A percentile compares a stretch with the other conserved stretches of the same genome.
These are phyloP conservation scores for Trypanosomatidae sp. DNA, from an alignment of 208 protist species.

Conservation along the genomic window DNA sequence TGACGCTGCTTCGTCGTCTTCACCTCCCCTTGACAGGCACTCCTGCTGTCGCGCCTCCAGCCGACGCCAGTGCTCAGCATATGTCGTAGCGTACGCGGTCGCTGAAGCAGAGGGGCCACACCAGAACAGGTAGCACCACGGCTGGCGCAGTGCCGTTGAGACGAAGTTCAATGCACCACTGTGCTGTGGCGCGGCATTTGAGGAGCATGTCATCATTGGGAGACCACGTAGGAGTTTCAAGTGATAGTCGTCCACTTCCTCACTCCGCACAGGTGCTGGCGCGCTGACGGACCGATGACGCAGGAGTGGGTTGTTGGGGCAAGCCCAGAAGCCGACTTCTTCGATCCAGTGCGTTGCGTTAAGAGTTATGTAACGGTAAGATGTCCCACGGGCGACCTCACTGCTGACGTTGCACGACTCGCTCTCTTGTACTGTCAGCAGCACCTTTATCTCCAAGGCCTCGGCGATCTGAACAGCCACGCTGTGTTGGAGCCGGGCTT, in stretches of 20 bases:
- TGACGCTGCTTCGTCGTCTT: neutral
- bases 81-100: conserved; percentile 5
- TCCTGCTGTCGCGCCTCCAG: neutral
- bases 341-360: conserved; percentile 72
- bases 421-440: conserved; percentile 33
- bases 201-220: neutral
- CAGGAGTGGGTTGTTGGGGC: conserved; percentile 64
- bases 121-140: neutral
- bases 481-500: conserved; percentile 36
- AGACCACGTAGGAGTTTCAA: neutral
- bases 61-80: conserved; percentile 20
- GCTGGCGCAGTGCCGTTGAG: neutral
- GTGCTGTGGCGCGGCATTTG: neutral
- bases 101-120: conserved; percentile 7
- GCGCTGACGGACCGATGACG: neutral
- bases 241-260: neutral
- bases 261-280: neutral
- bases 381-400: neutral
- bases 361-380: conserved; percentile 40
- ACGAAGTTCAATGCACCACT: neutral
- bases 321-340: conserved; percentile 81
- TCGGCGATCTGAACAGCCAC: conserved; percentile 31
- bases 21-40: neutral
- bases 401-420: neutral
- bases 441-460: conserved; percentile 39